Conservation (phyloP, 164 flowering plant species). For the Warburgia ugandensis region DNA sequence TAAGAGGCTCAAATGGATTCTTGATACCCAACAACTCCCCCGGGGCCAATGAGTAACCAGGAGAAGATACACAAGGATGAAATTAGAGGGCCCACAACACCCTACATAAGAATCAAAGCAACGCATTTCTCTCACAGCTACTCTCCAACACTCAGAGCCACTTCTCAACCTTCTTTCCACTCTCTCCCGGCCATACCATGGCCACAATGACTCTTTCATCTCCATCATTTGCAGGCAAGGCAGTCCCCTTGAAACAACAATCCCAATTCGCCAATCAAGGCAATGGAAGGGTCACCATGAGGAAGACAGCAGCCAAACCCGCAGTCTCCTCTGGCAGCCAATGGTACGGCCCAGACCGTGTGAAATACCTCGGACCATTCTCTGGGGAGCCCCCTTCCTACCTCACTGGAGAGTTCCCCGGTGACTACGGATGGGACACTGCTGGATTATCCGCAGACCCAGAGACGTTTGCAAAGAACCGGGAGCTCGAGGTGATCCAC, state of each 20-base stretch:
- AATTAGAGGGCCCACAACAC: not conserved
- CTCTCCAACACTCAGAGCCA: not conserved
- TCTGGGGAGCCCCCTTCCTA: conserved; percentile 6
- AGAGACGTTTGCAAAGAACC: conserved; percentile 9
- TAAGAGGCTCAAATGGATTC: not conserved
- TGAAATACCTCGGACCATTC: conserved; percentile 9
- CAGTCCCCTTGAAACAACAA: not conserved
- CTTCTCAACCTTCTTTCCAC: too few species aligned
- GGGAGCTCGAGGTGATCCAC: conserved; percentile 11
- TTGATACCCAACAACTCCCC: not conserved
- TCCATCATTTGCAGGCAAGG: conserved; percentile 7
- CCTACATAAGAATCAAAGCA: not conserved
- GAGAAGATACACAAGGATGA: not conserved
- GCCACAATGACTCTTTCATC: conserved; percentile 9
- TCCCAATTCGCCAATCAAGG: not conserved
- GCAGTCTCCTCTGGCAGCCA: conserved; percentile 6
- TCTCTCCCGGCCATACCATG: too few species aligned
- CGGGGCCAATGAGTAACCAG: not conserved
- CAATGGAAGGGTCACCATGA: conserved; percentile 3
- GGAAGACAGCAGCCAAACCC: conserved; percentile 6
- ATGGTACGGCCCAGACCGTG: conserved; percentile 8
- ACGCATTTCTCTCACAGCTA: not conserved
- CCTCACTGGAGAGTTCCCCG: conserved; percentile 10
- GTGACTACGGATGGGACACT: conserved; percentile 10
- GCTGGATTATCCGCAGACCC: conserved; percentile 9